Evolutionary conservation across 129 eudicot genomes (phyloP), one percentile per base, ranked within the genome.

Genomic region (Dittrichia graveolens): DNA sequence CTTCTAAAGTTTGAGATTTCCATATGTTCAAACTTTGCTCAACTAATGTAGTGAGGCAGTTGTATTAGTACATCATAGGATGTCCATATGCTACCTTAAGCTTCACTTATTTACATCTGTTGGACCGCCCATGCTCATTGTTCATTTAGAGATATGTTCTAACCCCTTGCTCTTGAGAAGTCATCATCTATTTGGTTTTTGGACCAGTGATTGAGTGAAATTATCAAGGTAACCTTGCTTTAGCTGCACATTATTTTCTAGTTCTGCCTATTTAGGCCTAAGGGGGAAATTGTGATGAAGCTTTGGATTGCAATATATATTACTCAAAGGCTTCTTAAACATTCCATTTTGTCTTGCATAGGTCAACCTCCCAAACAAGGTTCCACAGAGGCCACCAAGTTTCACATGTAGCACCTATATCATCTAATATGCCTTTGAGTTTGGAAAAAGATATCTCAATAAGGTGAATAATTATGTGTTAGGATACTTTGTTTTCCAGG

Each of bases 391-490:
- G 46, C 7, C 19, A 8, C 35, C 34, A 45, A 46, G 14, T 19
- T 47, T 19, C 42, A 24, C 71, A 8, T 66, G 4, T 18, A 46
- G 41, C 16, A 65, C 57, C 54, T 65, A 65, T 65, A 19, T 66
- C 5, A 14, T 39, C 34, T 12, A 40, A 19, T 39, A 45, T 65
- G 56, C 40, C 41, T 45, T 48, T 66, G 43, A 66, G 46, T 45
- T 31, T 41, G 57, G 71, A 48, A 46, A 66, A 12, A 46, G 9
- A 66, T 5, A 19, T 45, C 18, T 6, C 16, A 48, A 47, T 46
- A 19, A 19, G 39, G 12, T 66, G 19, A 9, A 46, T 38, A 10
- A 31, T 62, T 14, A n/a, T 41, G 52, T 43, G 4, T 43, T 64
- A 57, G 18, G 71, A 66, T 42, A 65, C 12, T 24, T 24, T 24